Conservation (phyloP, 768 basidiomycete species). For the Termitomyces sp. region DNA sequence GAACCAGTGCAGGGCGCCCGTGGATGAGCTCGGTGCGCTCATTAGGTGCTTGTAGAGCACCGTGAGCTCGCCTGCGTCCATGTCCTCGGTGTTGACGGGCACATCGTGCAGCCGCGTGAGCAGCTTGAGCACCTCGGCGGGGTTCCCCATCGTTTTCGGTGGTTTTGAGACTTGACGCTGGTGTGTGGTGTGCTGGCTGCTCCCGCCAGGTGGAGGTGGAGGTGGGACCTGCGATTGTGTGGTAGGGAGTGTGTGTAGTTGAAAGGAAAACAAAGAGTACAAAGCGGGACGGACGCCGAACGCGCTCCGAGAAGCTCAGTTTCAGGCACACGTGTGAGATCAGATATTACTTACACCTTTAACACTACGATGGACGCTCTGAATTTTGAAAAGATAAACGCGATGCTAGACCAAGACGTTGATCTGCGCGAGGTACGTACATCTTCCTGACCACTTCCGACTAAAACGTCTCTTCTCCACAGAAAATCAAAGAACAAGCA, state of each 20-base stretch:
- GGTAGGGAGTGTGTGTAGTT: background rate
- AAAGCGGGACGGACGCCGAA: background rate
- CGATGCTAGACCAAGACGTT: slow-evolving; percentile 55
- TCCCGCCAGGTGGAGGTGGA: too few relatives aligned
- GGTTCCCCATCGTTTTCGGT: slow-evolving; percentile 11
- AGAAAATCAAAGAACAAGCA: slow-evolving; percentile 82
- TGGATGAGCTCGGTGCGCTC: slow-evolving; percentile 29
- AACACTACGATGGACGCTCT: slow-evolving; percentile 53
- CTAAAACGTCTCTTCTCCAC: slow-evolving; percentile 6
- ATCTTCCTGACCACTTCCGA: slow-evolving; percentile 1
- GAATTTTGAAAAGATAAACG: slow-evolving; percentile 53
- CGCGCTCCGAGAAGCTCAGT: background rate
- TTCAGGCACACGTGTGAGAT: background rate
- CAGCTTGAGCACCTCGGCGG: slow-evolving; percentile 36
- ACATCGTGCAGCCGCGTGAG: slow-evolving; percentile 52
- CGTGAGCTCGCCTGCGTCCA: slow-evolving; percentile 42
- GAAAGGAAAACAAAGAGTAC: background rate
- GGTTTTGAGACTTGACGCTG: too few relatives aligned
- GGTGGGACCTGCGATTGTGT: too few relatives aligned
- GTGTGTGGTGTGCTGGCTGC: too few relatives aligned
- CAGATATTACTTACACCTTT: too few relatives aligned
- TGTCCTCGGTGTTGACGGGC: slow-evolving; percentile 47
- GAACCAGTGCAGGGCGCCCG: slow-evolving; percentile 70
- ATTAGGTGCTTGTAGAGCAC: slow-evolving; percentile 52
- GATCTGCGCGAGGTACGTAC: slow-evolving; percentile 58